Evolutionary conservation across 73 alveolate genomes (phyloP).

Genomic region (Symbiodinium natans): DNA sequence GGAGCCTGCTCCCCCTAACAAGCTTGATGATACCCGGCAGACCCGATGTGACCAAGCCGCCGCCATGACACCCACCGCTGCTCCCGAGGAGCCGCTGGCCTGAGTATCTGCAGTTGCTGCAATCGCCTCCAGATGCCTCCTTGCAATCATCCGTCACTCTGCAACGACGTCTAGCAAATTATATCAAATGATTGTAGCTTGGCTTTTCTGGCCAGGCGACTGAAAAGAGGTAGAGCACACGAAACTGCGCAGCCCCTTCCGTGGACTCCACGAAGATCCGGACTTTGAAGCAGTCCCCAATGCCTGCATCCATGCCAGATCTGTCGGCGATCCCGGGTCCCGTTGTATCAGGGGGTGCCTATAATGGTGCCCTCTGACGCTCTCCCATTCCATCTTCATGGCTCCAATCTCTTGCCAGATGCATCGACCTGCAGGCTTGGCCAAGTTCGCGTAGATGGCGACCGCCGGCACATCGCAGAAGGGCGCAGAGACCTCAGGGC

Average conservation of each 20-base stretch:
- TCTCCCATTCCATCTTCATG: background rate
- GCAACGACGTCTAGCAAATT: background rate
- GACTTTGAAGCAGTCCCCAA: conserved; percentile 46
- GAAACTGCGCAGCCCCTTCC: conserved; percentile 25
- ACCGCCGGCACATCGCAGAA: conserved; percentile 50
- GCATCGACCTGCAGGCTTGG: conserved; percentile 68
- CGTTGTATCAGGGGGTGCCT: background rate
- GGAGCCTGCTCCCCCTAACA: too few species aligned
- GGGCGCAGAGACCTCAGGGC: conserved; percentile 10
- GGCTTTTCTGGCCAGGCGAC: background rate
- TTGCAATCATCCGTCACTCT: background rate
- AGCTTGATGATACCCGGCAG: too few species aligned
- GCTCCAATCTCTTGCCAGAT: too few species aligned
- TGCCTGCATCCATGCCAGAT: background rate
- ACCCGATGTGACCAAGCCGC: background rate
- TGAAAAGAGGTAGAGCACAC: conserved; percentile 78
- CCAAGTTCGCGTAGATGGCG: conserved; percentile 79
- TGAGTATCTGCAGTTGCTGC: background rate
- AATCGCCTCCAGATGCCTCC: background rate
- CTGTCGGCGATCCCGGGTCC: background rate
- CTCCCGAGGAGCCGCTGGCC: background rate
- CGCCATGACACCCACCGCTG: background rate
- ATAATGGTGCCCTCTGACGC: background rate
- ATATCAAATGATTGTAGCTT: too few species aligned
- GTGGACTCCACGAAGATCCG: conserved; percentile 64